Base-by-base conservation (phyloP, 768 basidiomycete genomes). In the Lepiota brunneoincarnata region DNA sequence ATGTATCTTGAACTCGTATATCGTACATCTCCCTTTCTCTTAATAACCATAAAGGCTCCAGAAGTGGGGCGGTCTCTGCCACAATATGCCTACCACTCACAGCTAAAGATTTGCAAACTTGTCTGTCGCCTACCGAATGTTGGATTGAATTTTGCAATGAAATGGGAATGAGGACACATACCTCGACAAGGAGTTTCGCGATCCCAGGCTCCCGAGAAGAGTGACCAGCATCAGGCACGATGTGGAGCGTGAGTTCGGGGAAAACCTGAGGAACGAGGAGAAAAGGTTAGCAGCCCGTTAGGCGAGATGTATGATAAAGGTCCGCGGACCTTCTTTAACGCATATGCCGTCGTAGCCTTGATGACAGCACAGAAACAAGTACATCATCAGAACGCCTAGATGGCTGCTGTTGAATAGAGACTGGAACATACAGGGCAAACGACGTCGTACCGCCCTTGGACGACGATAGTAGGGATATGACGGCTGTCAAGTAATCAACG, bases 401-500 rank as follows among this genome's bases (percentile, higher is more conserved):
- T 23, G 17, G 6, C 40, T 3, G 23, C 31, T 24, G 45, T 20
- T 28, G 18, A 50, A 4, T 23, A 36, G 26, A 44, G 36, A 6
- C 7, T 46, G 15, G 38, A 15, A 59, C 80, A 35, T 69, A 92
- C 87, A 9, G 93, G 90, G 64, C 93, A 97, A 43, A 97, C 81
- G 12, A 90, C 82, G 61, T 95, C 93, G 62, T 95, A 95, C 69
- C 93, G 77, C 36, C 92, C 91, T 74, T 94, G 92, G 3, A 93
- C 79, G 37, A 91, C 79, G 47, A 87, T 74, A 7, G 83, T 83
- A 17, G 93, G 93, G 60, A 97, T 93, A 70, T 93, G 85, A 12
- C 93, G 91, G 59, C 92, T 94, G 50, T 4, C 45, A 28, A n/a
- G n/a, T 51, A 41, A 31, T 31, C 31, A 31, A 31, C 7, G 7